Base-by-base conservation (phyloP, 2,329 filamentous ascomycete genomes). In the Aspergillus costaricaensis region DNA sequence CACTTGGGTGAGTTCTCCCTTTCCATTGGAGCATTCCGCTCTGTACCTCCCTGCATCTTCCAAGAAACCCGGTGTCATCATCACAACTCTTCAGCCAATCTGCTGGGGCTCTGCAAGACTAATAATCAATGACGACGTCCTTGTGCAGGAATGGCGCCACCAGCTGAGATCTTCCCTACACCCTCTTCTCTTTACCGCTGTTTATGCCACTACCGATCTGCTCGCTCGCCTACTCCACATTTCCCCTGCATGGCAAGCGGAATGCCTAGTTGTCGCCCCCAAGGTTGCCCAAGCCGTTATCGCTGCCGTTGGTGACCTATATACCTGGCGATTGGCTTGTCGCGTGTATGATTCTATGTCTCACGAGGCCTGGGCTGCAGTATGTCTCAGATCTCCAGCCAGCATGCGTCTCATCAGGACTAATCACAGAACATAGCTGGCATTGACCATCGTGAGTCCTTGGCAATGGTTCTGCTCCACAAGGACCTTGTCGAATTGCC, bases 391-490 rank as follows among this genome's bases (percentile, higher is more conserved):
- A n/a, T 38, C 15, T 10, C 21, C 17, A 15, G 10, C 21, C 15
- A 15, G 12, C 30, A 43, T 15, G 10, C 36, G 14, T 25, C 15
- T 36, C 30, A 19, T 21, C 19, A 43, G 48, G 55, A 58, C 62
- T 74, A 61, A 74, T 61, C 6, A 32, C 4, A 57, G 5, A 54
- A 64, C 65, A 61, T 74, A 92, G 88, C 81, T 96, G 49, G 83
- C 85, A 60, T 83, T 95, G 77, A 88, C 87, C 3, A 76, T 90
- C 47, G 80, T 88, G 69, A 96, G 88, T 76, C 91, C 95, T 6
- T 99, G 95, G 92, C 92, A 97, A 75, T 98, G 91, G 91, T 98
- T 95, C 77, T 95, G 90, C 77, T 95, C 92, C 1, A 94, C 92
- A 0, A 86, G 95, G 50, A 96, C 95, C 0, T 89, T 99, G 71